Conservation (phyloP, 2,329 filamentous ascomycete genomes). For the Ascochyta pisi region DNA sequence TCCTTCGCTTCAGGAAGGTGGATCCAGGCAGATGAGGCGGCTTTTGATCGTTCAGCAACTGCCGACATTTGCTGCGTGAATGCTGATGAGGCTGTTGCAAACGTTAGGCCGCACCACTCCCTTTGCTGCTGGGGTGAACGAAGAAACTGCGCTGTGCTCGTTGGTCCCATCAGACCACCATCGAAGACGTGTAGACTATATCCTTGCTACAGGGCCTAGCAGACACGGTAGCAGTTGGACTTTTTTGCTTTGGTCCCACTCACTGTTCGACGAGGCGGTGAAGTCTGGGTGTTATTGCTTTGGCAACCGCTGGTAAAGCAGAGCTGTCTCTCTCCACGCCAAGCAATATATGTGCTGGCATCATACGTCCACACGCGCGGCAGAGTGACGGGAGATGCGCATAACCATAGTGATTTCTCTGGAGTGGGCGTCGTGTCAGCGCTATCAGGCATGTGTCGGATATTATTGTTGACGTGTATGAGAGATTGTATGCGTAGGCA, state of each 20-base stretch:
- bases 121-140: neutral
- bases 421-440: slow-evolving; percentile 13
- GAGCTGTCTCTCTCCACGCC: slow-evolving; percentile 4
- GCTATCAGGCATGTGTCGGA: slow-evolving; percentile 13
- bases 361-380: neutral
- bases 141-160: neutral
- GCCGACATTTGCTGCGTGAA: neutral
- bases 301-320: neutral
- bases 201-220: neutral
- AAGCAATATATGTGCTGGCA: neutral
- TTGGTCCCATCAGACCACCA: neutral
- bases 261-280: slow-evolving; percentile 2
- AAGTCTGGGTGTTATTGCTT: slow-evolving; percentile 3
- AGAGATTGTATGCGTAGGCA: neutral
- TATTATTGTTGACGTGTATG: slow-evolving; percentile 11
- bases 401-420: slow-evolving; percentile 16
- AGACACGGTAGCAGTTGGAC: neutral
- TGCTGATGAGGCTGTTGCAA: neutral
- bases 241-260: neutral
- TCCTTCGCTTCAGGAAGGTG: slow-evolving; percentile 9
- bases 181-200: neutral
- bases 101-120: neutral
- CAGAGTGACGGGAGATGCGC: slow-evolving; percentile 18
- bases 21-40: slow-evolving; percentile 1
- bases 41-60: slow-evolving; percentile 4